Evolutionary conservation across 768 basidiomycete species (phyloP).

Genomic region (Tylopilus sp.): DNA sequence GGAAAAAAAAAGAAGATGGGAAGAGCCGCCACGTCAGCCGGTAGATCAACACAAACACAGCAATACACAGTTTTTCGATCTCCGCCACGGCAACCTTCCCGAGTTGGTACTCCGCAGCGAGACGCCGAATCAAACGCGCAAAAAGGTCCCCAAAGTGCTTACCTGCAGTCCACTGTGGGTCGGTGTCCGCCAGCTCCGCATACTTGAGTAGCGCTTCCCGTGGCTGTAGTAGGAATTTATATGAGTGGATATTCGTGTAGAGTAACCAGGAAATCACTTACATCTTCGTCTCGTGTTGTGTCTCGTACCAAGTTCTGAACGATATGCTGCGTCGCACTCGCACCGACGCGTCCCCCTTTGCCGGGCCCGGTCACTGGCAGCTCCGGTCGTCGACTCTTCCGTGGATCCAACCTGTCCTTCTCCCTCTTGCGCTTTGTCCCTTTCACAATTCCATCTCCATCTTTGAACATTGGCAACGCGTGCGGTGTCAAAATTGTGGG

Average conservation of each 20-base stretch:
- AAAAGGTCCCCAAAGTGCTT: slow-evolving; percentile 32
- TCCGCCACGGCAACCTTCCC: slow-evolving; percentile 29
- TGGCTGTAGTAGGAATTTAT: slow-evolving; percentile 52
- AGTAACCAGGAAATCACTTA: slow-evolving; percentile 47
- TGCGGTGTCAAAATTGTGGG: slow-evolving; percentile 93
- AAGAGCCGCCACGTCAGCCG: slow-evolving; percentile 57
- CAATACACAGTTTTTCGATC: slow-evolving; percentile 31
- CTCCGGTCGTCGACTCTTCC: slow-evolving; percentile 90
- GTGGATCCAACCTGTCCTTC: slow-evolving; percentile 82
- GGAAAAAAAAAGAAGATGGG: slow-evolving; percentile 46
- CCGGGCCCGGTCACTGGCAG: slow-evolving; percentile 93
- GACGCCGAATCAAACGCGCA: slow-evolving; percentile 2
- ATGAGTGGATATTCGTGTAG: not conserved
- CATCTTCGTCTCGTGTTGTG: slow-evolving; percentile 89
- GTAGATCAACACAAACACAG: slow-evolving; percentile 31
- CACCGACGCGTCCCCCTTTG: slow-evolving; percentile 90
- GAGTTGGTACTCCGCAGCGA: slow-evolving; percentile 30
- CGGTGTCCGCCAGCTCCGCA: slow-evolving; percentile 68
- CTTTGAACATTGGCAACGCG: slow-evolving; percentile 88
- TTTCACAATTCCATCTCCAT: slow-evolving; percentile 61
- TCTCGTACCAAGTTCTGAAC: slow-evolving; percentile 94
- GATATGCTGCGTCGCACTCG: slow-evolving; percentile 95
- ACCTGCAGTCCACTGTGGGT: slow-evolving; percentile 87
- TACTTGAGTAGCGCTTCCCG: slow-evolving; percentile 96
- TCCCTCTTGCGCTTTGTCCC: slow-evolving; percentile 88